These are phyloP conservation scores for Kalmusia sp. DNA, from an alignment of 2,329 filamentous ascomycete species.

Conservation along the genomic window DNA sequence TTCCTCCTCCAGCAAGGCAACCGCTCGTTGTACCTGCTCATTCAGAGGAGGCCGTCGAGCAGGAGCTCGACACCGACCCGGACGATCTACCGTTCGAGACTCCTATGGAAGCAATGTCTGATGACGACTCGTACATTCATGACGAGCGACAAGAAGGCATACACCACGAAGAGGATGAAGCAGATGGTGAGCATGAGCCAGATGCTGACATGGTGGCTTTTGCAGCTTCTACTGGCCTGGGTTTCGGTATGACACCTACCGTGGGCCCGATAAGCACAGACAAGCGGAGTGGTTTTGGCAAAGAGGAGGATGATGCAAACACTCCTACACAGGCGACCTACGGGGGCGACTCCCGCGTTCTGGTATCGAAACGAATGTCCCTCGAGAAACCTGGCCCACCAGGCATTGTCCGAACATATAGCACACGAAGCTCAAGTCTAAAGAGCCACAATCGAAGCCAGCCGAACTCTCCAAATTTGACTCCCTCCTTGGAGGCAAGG, in stretches of 20 bases:
- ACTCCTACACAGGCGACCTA: conserved; percentile 28
- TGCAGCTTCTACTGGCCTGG: conserved; percentile 40
- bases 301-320: conserved; percentile 24
- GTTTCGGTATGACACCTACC: conserved; percentile 25
- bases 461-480: conserved; percentile 9
- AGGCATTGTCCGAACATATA: conserved; percentile 43
- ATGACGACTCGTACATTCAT: conserved; percentile 30
- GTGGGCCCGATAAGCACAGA: conserved; percentile 23
- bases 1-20: conserved; percentile 32
- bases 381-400: conserved; percentile 42
- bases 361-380: conserved; percentile 46
- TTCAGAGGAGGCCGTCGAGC: background rate
- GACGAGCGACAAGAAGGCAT: conserved; percentile 27
- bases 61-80: conserved; percentile 5
- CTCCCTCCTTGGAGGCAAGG: conserved; percentile 21
- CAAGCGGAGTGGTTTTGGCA: conserved; percentile 16
- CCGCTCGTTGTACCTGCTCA: conserved; percentile 27
- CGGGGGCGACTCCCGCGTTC: conserved; percentile 35
- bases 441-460: conserved; percentile 29
- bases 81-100: conserved; percentile 30
- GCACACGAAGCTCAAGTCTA: conserved; percentile 35
- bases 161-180: conserved; percentile 11
- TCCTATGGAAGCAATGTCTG: conserved; percentile 27
- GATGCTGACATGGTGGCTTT: conserved; percentile 42
- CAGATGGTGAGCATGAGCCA: conserved; percentile 18